Conservation (phyloP, 257 asterid species). For the Lithospermum erythrorhizon region DNA sequence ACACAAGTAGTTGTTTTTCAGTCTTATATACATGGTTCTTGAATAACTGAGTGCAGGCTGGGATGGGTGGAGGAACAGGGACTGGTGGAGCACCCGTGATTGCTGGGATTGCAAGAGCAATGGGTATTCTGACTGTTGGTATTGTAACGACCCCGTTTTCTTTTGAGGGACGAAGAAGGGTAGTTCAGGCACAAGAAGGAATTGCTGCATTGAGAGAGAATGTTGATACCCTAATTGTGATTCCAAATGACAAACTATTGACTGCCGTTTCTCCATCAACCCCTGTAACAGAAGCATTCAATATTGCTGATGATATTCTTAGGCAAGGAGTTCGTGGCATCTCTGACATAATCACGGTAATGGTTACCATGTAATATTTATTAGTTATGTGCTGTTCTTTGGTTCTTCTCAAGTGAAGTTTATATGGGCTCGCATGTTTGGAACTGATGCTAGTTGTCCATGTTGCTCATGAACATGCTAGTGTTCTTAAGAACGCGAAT, state of each 20-base stretch:
- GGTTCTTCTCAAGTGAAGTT: neutral
- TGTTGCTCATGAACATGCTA: neutral
- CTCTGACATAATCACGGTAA: conserved; percentile 89
- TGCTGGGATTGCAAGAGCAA: conserved; percentile 79
- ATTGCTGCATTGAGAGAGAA: conserved; percentile 86
- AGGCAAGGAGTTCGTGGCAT: conserved; percentile 98
- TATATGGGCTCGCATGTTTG: neutral
- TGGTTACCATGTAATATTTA: conserved; percentile 5
- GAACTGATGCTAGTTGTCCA: neutral
- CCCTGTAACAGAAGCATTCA: conserved; percentile 94
- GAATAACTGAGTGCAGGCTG: conserved; percentile 47
- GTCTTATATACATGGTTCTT: neutral
- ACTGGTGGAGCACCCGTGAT: conserved; percentile 96
- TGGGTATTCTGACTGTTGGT: conserved; percentile 94
- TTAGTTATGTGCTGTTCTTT: neutral
- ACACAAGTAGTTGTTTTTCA: neutral
- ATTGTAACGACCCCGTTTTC: conserved; percentile 93
- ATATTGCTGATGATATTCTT: conserved; percentile 94
- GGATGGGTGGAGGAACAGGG: conserved; percentile 99
- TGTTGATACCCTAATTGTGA: conserved; percentile 89
- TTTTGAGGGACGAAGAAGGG: conserved; percentile 92
- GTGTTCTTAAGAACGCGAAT: neutral
- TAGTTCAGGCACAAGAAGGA: conserved; percentile 97
- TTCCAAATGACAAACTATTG: conserved; percentile 83
- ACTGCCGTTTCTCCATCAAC: conserved; percentile 91